phyloP scores from a whole-genome alignment of 305 asterid species.

The Euphrasia arctica region DNA sequence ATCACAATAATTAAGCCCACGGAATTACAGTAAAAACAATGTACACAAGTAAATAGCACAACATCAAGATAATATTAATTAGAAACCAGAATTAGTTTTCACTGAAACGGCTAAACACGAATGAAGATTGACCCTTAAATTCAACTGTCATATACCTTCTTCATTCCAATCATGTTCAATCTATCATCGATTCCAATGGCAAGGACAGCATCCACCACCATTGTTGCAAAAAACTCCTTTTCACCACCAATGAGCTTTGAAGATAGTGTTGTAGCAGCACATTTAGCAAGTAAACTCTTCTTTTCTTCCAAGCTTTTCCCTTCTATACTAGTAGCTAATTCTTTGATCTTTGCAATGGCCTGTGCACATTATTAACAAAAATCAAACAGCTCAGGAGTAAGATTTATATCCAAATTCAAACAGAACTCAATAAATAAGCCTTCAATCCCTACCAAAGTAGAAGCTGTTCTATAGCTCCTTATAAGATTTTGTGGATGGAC shows the following conservation, averaged over 20 bases:
- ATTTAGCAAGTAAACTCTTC: slow-evolving; percentile 82
- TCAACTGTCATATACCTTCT: slow-evolving; percentile 55
- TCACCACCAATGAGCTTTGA: slow-evolving; percentile 99
- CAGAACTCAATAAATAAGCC: too few species aligned
- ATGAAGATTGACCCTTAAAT: slow-evolving; percentile 8
- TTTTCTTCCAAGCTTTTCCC: slow-evolving; percentile 95
- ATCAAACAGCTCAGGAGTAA: too few species aligned
- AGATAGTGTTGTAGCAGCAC: slow-evolving; percentile 97
- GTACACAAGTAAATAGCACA: slow-evolving; percentile 4
- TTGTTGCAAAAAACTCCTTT: slow-evolving; percentile 94
- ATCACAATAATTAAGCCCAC: slow-evolving; percentile 3
- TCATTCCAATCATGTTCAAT: slow-evolving; percentile 93
- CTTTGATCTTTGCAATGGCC: slow-evolving; percentile 88
- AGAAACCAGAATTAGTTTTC: slow-evolving; percentile 3
- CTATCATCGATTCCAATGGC: slow-evolving; percentile 87
- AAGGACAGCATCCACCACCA: slow-evolving; percentile 96
- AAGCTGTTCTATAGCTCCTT: too few species aligned
- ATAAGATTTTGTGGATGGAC: too few species aligned
- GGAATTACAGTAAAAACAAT: neutral
- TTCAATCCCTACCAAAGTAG: too few species aligned
- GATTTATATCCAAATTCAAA: too few species aligned
- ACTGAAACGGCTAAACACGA: slow-evolving; percentile 6
- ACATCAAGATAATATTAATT: neutral
- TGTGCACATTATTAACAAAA: too few species aligned
- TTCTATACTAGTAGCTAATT: slow-evolving; percentile 81